Evolutionary conservation across 257 asterid genomes (phyloP).

Genomic region (Cynanchum wilfordii): DNA sequence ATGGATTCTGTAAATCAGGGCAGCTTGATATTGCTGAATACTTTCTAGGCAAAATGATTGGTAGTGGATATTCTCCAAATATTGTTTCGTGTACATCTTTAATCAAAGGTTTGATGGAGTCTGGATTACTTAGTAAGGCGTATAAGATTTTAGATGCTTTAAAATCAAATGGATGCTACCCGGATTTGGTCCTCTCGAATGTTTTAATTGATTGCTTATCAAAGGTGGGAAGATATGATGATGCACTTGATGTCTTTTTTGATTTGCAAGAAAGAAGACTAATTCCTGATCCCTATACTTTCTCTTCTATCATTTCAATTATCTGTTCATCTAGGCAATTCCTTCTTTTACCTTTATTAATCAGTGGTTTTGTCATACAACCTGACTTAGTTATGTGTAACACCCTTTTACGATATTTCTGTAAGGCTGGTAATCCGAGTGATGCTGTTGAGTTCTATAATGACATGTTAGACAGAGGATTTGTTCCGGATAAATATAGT

Average conservation of each 20-base stretch:
- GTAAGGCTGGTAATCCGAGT: conserved; percentile 58
- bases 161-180: conserved; percentile 50
- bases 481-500: conserved; percentile 63
- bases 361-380: conserved; percentile 49
- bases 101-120: conserved; percentile 58
- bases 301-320: conserved; percentile 49
- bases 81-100: conserved; percentile 61
- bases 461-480: conserved; percentile 65
- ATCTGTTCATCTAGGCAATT: conserved; percentile 52
- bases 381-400: conserved; percentile 79
- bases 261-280: conserved; percentile 46
- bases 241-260: conserved; percentile 53
- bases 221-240: conserved; percentile 58
- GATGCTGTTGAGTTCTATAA: conserved; percentile 63
- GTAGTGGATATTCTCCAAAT: conserved; percentile 54
- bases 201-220: conserved; percentile 65
- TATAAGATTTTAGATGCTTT: conserved; percentile 41
- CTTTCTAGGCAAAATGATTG: conserved; percentile 53
- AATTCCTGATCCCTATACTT: conserved; percentile 67
- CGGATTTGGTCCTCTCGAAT: conserved; percentile 67
- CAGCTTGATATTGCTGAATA: conserved; percentile 47
- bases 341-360: conserved; percentile 53
- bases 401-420: conserved; percentile 55
- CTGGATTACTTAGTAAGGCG: conserved; percentile 46
- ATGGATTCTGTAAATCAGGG: conserved; percentile 47